Evolutionary conservation across 306 rosid genomes (phyloP).

Genomic region (Acacia acuminata): DNA sequence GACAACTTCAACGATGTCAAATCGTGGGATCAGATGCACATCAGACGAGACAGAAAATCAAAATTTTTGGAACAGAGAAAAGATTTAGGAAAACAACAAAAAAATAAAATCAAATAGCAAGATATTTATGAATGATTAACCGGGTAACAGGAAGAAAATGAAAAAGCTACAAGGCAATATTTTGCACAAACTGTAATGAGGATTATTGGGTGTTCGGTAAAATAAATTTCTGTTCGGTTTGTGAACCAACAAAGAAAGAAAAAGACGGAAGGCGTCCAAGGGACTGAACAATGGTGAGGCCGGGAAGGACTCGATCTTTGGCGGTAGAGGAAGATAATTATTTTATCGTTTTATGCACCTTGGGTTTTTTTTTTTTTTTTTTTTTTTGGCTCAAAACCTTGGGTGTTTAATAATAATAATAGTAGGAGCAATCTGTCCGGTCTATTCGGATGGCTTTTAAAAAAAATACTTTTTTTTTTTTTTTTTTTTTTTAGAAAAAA

Average conservation of each 20-base stretch:
- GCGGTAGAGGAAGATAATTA: not conserved
- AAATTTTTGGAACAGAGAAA: slow-evolving; percentile 43
- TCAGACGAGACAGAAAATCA: slow-evolving; percentile 35
- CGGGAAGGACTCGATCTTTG: slow-evolving; percentile 26
- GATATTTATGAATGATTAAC: slow-evolving; percentile 36
- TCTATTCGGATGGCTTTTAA: too few species aligned
- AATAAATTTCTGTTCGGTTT: not conserved
- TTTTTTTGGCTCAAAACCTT: too few species aligned
- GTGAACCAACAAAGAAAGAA: not conserved
- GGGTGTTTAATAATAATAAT: not conserved
- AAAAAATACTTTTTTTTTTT: too few species aligned
- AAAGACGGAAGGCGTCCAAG: not conserved
- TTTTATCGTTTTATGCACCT: not conserved
- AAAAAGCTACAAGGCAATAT: slow-evolving; percentile 14
- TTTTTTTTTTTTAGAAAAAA: too few species aligned
- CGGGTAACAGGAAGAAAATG: slow-evolving; percentile 20
- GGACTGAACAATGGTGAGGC: slow-evolving; percentile 30
- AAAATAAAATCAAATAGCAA: slow-evolving; percentile 35
- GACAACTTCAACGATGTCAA: slow-evolving; percentile 20
- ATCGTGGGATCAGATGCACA: slow-evolving; percentile 31
- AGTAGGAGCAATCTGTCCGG: too few species aligned
- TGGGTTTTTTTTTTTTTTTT: too few species aligned
- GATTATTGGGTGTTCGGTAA: slow-evolving; percentile 29
- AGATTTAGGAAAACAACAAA: slow-evolving; percentile 23
- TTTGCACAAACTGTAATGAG: slow-evolving; percentile 29